phyloP scores from a whole-genome alignment of 805 yeast genomes.

The Myxozyma neglecta region DNA sequence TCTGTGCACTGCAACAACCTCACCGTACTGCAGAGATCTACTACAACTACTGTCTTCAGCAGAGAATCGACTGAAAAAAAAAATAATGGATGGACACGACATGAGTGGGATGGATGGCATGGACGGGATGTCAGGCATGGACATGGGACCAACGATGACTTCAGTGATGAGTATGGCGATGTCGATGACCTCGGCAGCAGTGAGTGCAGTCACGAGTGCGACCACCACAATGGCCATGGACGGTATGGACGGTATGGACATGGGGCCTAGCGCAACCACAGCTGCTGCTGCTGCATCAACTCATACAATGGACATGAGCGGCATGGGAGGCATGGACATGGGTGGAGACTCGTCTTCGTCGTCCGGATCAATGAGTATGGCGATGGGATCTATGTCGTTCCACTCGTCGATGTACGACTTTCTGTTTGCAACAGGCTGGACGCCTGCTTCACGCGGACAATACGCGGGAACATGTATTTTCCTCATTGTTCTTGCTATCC shows the following conservation, averaged over 20 bases:
- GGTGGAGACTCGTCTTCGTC: not conserved
- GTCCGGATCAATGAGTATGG: no score
- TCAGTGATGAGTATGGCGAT: not conserved
- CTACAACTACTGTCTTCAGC: not conserved
- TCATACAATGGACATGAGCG: slow-evolving; percentile 15
- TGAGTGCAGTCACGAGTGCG: not conserved
- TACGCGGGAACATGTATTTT: slow-evolving; percentile 39
- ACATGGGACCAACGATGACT: slow-evolving; percentile 4
- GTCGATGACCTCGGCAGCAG: not conserved
- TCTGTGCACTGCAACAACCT: no score
- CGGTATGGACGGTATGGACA: not conserved
- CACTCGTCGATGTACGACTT: slow-evolving; percentile 32
- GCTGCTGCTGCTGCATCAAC: slow-evolving; percentile 16
- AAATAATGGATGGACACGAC: not conserved
- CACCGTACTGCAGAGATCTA: no score
- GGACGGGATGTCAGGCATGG: slow-evolving; percentile 18
- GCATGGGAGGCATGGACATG: slow-evolving; percentile 6
- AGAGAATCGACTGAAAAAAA: not conserved
- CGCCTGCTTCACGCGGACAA: slow-evolving; percentile 34
- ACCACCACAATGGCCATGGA: slow-evolving; percentile 1
- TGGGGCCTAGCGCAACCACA: slow-evolving; percentile 1
- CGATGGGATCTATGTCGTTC: slow-evolving; percentile 32
- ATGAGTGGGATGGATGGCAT: not conserved
- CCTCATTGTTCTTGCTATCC: slow-evolving; percentile 34
- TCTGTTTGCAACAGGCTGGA: slow-evolving; percentile 35